Conservation (phyloP, 192 early-diverging fungal species). For the Phlyctochytrium arcticum region DNA sequence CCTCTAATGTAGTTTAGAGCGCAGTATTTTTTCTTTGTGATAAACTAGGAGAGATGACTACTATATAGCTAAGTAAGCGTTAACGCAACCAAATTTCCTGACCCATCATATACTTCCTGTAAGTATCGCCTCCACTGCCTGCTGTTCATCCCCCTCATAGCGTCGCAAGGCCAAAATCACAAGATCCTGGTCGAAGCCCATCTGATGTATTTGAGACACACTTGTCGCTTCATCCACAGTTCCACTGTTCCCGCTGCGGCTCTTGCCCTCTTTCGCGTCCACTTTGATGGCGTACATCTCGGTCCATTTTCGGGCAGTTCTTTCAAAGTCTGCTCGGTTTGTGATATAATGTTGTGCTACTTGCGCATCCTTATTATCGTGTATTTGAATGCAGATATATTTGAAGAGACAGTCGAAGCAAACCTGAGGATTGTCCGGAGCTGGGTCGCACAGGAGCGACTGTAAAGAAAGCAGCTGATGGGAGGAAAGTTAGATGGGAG, state of each 20-base stretch:
- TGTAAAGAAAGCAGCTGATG: constrained; percentile 46
- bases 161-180: constrained; percentile 37
- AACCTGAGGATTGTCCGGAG: constrained; percentile 53
- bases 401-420: neutral
- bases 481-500: neutral
- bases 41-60: no score
- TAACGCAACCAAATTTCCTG: no score
- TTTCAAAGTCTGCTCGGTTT: constrained; percentile 41
- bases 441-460: constrained; percentile 48
- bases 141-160: constrained; percentile 34
- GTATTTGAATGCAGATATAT: neutral
- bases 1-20: no score
- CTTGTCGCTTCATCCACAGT: constrained; percentile 27
- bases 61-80: no score
- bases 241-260: neutral
- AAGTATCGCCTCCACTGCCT: constrained; percentile 46
- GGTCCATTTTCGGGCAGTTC: constrained; percentile 48
- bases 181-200: constrained; percentile 50
- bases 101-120: constrained; percentile 7
- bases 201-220: constrained; percentile 42
- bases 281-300: constrained; percentile 26
- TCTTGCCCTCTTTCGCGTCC: no score
- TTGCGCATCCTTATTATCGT: constrained; percentile 36
- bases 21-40: no score
- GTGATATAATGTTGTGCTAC: constrained; percentile 46